phyloP scores from a whole-genome alignment of 306 rosid genomes.

The Quercus gilva region DNA sequence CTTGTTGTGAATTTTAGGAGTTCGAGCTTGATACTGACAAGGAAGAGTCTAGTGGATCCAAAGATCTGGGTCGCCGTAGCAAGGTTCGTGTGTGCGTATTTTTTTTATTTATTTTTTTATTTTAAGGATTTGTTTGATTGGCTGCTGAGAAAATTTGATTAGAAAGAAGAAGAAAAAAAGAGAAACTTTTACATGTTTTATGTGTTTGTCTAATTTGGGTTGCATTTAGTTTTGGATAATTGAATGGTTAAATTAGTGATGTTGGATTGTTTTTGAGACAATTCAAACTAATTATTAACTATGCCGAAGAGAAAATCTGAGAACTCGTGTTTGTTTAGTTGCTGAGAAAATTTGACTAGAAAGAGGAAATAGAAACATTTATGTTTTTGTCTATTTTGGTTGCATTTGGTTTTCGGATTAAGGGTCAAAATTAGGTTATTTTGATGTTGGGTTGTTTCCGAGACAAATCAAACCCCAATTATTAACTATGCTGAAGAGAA shows the following conservation, averaged over 20 bases:
- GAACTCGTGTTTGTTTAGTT: background rate
- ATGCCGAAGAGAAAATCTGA: too few species aligned
- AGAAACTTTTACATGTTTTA: background rate
- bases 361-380: background rate
- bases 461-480: background rate
- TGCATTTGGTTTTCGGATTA: background rate
- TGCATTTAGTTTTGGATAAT: background rate
- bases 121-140: background rate
- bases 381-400: background rate
- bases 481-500: background rate
- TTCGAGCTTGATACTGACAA: slow-evolving; percentile 33
- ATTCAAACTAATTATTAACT: too few species aligned
- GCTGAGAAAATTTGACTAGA: background rate
- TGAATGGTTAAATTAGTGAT: background rate
- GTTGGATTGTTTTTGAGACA: too few species aligned
- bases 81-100: slow-evolving; percentile 36
- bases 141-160: slow-evolving; percentile 7
- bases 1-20: slow-evolving; percentile 41
- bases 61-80: slow-evolving; percentile 87
- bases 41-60: slow-evolving; percentile 45
- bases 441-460: background rate
- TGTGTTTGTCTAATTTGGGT: background rate
- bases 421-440: background rate
- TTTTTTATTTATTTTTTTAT: background rate
- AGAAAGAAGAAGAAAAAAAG: background rate